Evolutionary conservation across 345 rosid genomes (phyloP).

Genomic region (Jatropha curcas): DNA sequence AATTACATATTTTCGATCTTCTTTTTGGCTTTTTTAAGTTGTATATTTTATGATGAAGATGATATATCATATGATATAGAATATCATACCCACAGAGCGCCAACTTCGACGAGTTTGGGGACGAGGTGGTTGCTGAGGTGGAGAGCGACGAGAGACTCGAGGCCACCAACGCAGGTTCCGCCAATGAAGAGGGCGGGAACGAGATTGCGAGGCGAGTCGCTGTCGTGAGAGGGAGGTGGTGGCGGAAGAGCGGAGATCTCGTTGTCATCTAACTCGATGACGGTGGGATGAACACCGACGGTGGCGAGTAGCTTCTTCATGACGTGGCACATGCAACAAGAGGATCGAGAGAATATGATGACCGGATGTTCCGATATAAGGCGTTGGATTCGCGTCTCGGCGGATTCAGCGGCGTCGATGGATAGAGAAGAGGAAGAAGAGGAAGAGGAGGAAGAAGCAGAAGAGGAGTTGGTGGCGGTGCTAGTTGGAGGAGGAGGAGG

Average conservation of each 20-base stretch:
- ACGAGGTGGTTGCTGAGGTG: slow-evolving; percentile 87
- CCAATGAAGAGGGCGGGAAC: slow-evolving; percentile 82
- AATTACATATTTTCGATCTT: background rate
- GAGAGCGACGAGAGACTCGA: slow-evolving; percentile 85
- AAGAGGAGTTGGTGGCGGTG: slow-evolving; percentile 14
- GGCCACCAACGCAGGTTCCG: slow-evolving; percentile 78
- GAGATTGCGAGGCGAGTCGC: slow-evolving; percentile 11
- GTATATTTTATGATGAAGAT: background rate
- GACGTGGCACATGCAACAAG: slow-evolving; percentile 98
- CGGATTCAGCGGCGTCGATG: slow-evolving; percentile 72
- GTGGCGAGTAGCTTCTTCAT: slow-evolving; percentile 77
- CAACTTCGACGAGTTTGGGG: slow-evolving; percentile 84
- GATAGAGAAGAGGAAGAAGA: slow-evolving; percentile 51
- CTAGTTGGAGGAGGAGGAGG: slow-evolving; percentile 27
- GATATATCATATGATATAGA: background rate
- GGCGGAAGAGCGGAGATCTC: slow-evolving; percentile 74
- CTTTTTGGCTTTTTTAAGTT: background rate
- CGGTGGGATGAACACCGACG: slow-evolving; percentile 86
- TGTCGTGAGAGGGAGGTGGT: slow-evolving; percentile 10
- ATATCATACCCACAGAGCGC: slow-evolving; percentile 77
- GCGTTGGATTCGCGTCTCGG: slow-evolving; percentile 72
- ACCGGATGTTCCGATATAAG: slow-evolving; percentile 91
- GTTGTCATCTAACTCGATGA: slow-evolving; percentile 84
- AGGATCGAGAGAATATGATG: slow-evolving; percentile 78
- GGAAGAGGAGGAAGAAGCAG: slow-evolving; percentile 39